Evolutionary conservation across 2,329 filamentous ascomycete genomes (phyloP).

Genomic region (Sporothrix globosa): DNA sequence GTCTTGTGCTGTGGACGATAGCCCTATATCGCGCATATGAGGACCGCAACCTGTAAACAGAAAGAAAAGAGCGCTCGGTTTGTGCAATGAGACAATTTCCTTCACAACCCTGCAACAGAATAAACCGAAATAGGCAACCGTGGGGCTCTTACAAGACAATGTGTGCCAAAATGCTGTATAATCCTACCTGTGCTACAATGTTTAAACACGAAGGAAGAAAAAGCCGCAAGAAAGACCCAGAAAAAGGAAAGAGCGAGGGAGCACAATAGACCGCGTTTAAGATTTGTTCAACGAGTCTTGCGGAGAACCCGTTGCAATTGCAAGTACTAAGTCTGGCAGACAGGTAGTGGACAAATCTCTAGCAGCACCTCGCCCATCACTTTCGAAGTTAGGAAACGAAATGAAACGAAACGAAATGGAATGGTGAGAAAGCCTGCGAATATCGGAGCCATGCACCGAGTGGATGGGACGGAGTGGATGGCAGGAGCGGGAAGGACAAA

Average conservation of each 20-base stretch:
- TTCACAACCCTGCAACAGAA: background rate
- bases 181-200: background rate
- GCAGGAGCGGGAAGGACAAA: slow-evolving; percentile 9
- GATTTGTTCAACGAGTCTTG: slow-evolving; percentile 19
- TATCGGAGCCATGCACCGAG: slow-evolving; percentile 18
- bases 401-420: background rate
- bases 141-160: slow-evolving; percentile 15
- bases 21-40: slow-evolving; percentile 21
- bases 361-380: no score
- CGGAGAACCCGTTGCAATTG: slow-evolving; percentile 20
- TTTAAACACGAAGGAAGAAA: background rate
- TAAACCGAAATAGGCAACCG: slow-evolving; percentile 27
- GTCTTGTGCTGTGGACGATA: background rate
- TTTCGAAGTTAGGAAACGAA: background rate
- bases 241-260: background rate
- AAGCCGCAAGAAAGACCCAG: slow-evolving; percentile 5
- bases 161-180: background rate
- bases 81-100: slow-evolving; percentile 19
- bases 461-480: background rate
- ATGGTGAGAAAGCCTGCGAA: slow-evolving; percentile 1
- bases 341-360: background rate
- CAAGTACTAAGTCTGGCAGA: background rate
- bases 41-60: background rate
- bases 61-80: background rate
- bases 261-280: background rate